These are phyloP conservation scores for Xerocomus nothofagi DNA, from an alignment of 1,284 basidiomycete species.

Conservation along the genomic window DNA sequence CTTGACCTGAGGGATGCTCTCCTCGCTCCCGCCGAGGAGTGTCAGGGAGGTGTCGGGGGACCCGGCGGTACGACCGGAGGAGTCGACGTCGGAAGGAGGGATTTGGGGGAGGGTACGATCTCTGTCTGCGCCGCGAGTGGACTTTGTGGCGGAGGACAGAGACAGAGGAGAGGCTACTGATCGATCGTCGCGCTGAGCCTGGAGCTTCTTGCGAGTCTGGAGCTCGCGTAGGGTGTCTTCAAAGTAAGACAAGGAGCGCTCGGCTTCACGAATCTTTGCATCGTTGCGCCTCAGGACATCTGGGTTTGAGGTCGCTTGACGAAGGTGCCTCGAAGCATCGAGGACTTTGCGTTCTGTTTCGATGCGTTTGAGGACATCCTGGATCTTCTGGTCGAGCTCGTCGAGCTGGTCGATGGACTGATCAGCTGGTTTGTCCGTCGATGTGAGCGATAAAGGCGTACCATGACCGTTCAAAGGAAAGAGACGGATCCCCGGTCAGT, in stretches of 20 bases:
- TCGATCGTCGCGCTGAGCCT: conserved; percentile 58
- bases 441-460: conserved; percentile 21
- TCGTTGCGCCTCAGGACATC: conserved; percentile 84
- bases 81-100: conserved; percentile 51
- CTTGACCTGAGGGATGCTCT: conserved; percentile 53
- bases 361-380: conserved; percentile 88
- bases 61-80: conserved; percentile 29
- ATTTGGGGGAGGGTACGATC: conserved; percentile 43
- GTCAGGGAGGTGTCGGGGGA: conserved; percentile 32
- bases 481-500: conserved; percentile 13
- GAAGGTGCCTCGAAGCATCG: conserved; percentile 79
- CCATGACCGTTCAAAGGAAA: conserved; percentile 32
- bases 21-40: conserved; percentile 37
- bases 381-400: conserved; percentile 87
- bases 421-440: conserved; percentile 10
- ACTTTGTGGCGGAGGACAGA: conserved; percentile 28
- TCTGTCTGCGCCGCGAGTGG: conserved; percentile 29
- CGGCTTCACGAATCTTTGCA: conserved; percentile 85
- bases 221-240: conserved; percentile 84
- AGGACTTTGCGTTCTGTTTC: conserved; percentile 91
- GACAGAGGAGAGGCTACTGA: conserved; percentile 39
- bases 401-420: conserved; percentile 25
- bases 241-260: conserved; percentile 85
- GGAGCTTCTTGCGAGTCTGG: conserved; percentile 71
- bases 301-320: conserved; percentile 82